Evolutionary conservation across 2,329 filamentous ascomycete genomes (phyloP), one percentile per base, ranked within the genome.

Genomic region (Exophiala sideris): DNA sequence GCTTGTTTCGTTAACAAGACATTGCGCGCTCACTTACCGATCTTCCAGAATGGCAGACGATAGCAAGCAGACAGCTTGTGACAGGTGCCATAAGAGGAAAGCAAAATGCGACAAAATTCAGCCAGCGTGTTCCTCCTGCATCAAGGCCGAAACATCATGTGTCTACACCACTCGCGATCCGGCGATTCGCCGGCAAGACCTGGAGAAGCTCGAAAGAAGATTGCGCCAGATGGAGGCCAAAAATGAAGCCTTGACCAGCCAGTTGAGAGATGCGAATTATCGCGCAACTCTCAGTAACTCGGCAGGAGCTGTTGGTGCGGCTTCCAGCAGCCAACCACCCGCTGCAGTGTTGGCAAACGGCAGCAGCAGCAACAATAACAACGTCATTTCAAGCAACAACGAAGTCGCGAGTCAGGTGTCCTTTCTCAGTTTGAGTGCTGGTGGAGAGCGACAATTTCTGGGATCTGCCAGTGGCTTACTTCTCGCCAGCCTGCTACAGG

Each of bases 371-470:
- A 42, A n/a, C 18, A 16, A 42, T 3, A 21, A 21, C 10, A 42
- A 42, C 40, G 9, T 9, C 40, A 42, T 1, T 21, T 24, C 40
- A n/a, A 42, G 24, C 10, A 38, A 57, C 36, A 59, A 63, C n/a
- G 70, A 72, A 18, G 67, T 73, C 2, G 67, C 71, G 0, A 70
- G 70, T 24, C 70, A 76, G 51, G 71, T 76, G n/a, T 71, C 73
- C 0, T 71, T 71, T 50, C 64, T 76, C n/a, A 73, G 72, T 5
- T 65, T 71, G 12, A 72, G 67, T 34, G 73, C 72, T 3, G 73
- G 72, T 6, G 73, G 74, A 0, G 73, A 74, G 3, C 66, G 68
- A 70, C 51, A 74, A 14, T 76, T 73, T 47, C 62, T 76, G 14
- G 74, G 74, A 3, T 74, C 51, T 10, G 33, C 51, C 8, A 54